Base-by-base conservation (phyloP, 1,284 basidiomycete genomes). In the Amylostereum chailletii region DNA sequence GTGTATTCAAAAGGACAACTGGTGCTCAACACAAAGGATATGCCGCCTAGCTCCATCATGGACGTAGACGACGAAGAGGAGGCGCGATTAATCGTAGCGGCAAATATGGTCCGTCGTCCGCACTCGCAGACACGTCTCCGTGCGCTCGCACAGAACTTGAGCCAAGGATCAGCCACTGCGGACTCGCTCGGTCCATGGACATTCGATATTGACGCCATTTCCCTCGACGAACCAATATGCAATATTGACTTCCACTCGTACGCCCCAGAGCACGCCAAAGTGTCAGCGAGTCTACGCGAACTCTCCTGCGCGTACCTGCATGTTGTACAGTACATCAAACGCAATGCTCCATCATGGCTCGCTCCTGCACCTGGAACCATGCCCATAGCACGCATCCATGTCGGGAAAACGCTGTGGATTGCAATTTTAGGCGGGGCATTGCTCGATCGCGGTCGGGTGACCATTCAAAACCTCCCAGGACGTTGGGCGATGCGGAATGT, bases 201-300 rank as follows among this genome's bases (percentile, higher is more conserved):
- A 6, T 51, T 62, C 8, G 41, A 60, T 34, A 47, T 62, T 32
- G 52, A 58, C 19, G 9, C 31, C 4, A 33, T 55, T 30, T 41
- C 50, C 34, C 37, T 51, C 8, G 49, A 53, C 38, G 46, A 29
- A 4, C 52, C 58, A 11, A 49, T 51, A 10, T 63, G 60, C 45
- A 26, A 45, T 49, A 57, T 62, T 39, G 61, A 63, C 47, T 61
- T 63, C 46, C 58, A 63, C 44, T 62, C 61, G 19, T 63, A 63
- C 44, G 54, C 61, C 1, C 58, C 57, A 4, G 38, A 55, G 2
- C n/a, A 40, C 3, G 29, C 52, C 31, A 60, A 60, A 47, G 58
- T 62, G 8, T 52, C 55, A 32, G 59, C 60, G 5, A 53, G 59
- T 8, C 57, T 63, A 34, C 41, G 41, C 32, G 59, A 63, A 42